Evolutionary conservation across 2,329 filamentous ascomycete species (phyloP), one percentile per base, ranked within the genome.

Genomic region (Stenocarpella maydis): DNA sequence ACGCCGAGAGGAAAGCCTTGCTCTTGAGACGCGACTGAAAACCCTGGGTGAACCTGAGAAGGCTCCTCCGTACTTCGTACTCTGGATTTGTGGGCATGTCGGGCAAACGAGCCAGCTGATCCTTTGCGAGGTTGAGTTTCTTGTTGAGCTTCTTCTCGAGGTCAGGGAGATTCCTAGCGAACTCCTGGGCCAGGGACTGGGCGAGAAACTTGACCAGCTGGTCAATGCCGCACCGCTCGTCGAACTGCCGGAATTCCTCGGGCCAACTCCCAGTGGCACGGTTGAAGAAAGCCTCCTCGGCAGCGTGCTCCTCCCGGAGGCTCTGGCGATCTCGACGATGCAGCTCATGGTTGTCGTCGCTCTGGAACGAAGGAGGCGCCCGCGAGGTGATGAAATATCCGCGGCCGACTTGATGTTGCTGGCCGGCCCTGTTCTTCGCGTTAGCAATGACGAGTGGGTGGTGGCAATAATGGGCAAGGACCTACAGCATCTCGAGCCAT

Each of bases 371-470:
- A 10, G 54, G 73, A 0, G 87, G 86, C 3, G 91, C 90, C 1
- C 91, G 88, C 0, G 91, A 92, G 0, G 95, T 93, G 10, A 93
- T 88, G 71, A 91, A 97, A 75, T 95, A 97, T 0, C 92, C 92
- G n/a, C 92, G 84, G 0, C 90, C 90, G 0, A 95, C 86, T 0
- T 77, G 75, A 70, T 92, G 93, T 2, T 87, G 86, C 2, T 87
- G 76, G 0, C 89, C 88, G 0, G 83, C 81, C 55, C 68, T 69
- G 6, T 55, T 5, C 5, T 19, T 8, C 14, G 2, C 28, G 28
- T 54, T 28, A 67, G 52, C 15, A 49, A 41, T 3, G 17, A 24
- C 24, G 5, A 14, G 28, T 50, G 1, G 7, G 6, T 3, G 21
- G n/a, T 12, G 19, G 24, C 5, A 34, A n/a, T 1, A 17, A 31